Percentiles rank a stretch among this genome's conserved stretches.
These are phyloP conservation scores for Agaricales sp. DNA, from an alignment of 1,284 basidiomycete genomes.

Conservation along the genomic window DNA sequence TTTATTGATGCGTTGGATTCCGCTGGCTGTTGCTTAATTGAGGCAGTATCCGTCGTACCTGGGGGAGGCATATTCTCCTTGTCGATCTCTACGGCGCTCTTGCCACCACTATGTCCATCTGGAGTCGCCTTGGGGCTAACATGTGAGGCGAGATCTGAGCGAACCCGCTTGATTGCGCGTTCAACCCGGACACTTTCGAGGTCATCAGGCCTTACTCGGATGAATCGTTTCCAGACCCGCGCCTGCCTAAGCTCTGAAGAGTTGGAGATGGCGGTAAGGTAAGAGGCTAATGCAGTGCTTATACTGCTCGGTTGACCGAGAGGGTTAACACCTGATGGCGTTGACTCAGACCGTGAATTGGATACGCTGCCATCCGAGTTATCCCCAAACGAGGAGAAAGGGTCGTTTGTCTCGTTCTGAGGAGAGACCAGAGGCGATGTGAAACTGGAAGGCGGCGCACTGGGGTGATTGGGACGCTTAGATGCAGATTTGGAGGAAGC, in stretches of 20 bases:
- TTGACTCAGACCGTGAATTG: not conserved
- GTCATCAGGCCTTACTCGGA: constrained; percentile 76
- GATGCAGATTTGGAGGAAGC: constrained; percentile 32
- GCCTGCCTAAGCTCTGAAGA: constrained; percentile 48
- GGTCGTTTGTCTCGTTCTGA: constrained; percentile 44
- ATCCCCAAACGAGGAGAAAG: constrained; percentile 38
- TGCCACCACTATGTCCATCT: not conserved
- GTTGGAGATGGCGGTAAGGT: constrained; percentile 71
- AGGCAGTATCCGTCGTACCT: not conserved
- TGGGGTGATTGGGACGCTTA: constrained; percentile 20
- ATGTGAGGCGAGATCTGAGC: constrained; percentile 76
- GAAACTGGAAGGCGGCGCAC: constrained; percentile 22
- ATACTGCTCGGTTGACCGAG: constrained; percentile 27
- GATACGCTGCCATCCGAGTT: constrained; percentile 12
- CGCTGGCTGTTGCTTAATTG: not conserved
- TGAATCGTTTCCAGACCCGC: constrained; percentile 78
- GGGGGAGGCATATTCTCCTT: constrained; percentile 1
- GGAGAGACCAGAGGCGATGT: constrained; percentile 42
- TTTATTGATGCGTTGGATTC: not conserved
- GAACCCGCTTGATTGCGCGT: constrained; percentile 77
- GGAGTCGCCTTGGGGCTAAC: constrained; percentile 19
- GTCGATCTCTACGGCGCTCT: not conserved
- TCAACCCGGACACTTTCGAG: constrained; percentile 79
- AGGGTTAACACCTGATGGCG: constrained; percentile 9
- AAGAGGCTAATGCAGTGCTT: constrained; percentile 65